A percentile compares a stretch with the other conserved stretches of the same genome.
phyloP scores from a whole-genome alignment of 345 rosid species.

The Fremontodendron californicum region DNA sequence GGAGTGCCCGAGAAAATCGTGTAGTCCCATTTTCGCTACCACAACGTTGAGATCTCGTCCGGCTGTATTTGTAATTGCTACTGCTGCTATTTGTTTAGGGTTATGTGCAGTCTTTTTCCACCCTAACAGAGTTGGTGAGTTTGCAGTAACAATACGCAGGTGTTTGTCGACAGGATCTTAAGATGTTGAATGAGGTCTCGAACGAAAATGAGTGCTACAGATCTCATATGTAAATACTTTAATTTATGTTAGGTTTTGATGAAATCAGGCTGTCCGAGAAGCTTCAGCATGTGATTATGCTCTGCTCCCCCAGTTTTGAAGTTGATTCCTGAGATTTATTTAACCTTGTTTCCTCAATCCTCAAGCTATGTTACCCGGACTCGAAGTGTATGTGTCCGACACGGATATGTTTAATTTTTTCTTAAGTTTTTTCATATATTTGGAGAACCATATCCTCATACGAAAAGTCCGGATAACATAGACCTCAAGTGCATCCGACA shows the following conservation, averaged over 20 bases:
- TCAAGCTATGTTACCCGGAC: background rate
- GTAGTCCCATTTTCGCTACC: conserved; percentile 23
- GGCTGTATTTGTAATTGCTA: conserved; percentile 34
- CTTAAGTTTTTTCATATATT: background rate
- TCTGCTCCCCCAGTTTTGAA: background rate
- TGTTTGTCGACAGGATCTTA: conserved; percentile 39
- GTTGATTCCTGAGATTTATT: background rate
- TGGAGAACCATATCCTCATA: background rate
- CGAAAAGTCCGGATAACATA: background rate
- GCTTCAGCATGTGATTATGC: background rate
- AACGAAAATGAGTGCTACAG: background rate
- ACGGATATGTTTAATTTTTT: too few species aligned
- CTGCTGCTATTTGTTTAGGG: conserved; percentile 59
- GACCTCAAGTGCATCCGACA: background rate
- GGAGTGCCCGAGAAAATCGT: conserved; percentile 43
- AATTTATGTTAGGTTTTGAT: background rate
- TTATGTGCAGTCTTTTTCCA: conserved; percentile 65
- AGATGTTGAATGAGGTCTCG: conserved; percentile 6
- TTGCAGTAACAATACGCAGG: conserved; percentile 64
- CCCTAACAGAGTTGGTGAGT: conserved; percentile 59
- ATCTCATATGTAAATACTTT: background rate
- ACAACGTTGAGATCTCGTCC: conserved; percentile 41
- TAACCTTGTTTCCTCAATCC: background rate
- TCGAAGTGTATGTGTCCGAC: background rate
- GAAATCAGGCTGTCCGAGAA: background rate